Evolutionary conservation across 1,139 yeast species (phyloP).

Genomic region (Scheffersomyces insectosa): DNA sequence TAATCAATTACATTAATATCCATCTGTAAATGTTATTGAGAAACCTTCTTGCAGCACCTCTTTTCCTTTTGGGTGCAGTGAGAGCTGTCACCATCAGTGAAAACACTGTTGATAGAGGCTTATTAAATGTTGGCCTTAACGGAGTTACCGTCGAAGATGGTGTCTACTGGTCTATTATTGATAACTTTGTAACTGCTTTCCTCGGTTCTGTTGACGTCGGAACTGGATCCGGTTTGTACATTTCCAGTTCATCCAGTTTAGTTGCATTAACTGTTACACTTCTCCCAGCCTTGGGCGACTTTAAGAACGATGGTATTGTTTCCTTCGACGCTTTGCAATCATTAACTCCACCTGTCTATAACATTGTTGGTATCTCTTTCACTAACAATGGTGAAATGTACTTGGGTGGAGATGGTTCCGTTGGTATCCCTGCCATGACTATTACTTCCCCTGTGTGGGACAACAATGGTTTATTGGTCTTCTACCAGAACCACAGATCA

Average conservation of each 20-base stretch:
- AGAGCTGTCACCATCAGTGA: neutral
- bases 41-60: neutral
- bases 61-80: neutral
- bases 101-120: slow-evolving; percentile 10
- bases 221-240: slow-evolving; percentile 27
- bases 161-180: slow-evolving; percentile 34
- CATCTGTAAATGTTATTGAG: neutral
- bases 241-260: slow-evolving; percentile 7
- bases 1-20: neutral
- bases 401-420: slow-evolving; percentile 10
- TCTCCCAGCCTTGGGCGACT: slow-evolving; percentile 5
- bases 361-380: slow-evolving; percentile 10
- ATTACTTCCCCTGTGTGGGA: slow-evolving; percentile 22
- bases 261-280: slow-evolving; percentile 11
- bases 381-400: slow-evolving; percentile 12
- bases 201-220: slow-evolving; percentile 22
- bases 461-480: slow-evolving; percentile 27
- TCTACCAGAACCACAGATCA: slow-evolving; percentile 21
- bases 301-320: slow-evolving; percentile 12
- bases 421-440: slow-evolving; percentile 11
- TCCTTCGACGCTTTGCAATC: slow-evolving; percentile 11
- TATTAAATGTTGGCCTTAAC: slow-evolving; percentile 6
- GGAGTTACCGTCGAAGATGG: slow-evolving; percentile 14
- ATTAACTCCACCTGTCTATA: slow-evolving; percentile 7
- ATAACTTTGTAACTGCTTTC: slow-evolving; percentile 25